A percentile compares a stretch with the other conserved stretches of the same genome.
Evolutionary conservation across 164 flowering plant species (phyloP).

Genomic region (Nymphaea colorata): DNA sequence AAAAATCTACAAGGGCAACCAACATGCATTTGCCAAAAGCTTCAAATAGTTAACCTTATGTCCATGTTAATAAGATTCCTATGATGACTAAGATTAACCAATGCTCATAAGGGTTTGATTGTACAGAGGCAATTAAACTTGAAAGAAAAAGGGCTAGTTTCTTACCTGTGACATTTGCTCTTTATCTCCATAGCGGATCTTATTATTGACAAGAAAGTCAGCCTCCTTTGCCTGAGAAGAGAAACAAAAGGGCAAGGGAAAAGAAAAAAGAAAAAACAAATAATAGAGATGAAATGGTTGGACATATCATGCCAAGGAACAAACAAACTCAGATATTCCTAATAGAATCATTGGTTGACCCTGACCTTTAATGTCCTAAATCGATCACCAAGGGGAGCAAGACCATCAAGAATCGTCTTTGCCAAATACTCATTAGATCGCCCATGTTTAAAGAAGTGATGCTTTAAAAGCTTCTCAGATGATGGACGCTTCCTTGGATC

Average conservation of each 20-base stretch:
- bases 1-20: too few relatives aligned
- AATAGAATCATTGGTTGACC: background rate
- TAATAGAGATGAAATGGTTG: too few relatives aligned
- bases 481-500: constrained; percentile 94
- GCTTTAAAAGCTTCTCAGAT: constrained; percentile 87
- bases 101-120: background rate
- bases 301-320: background rate
- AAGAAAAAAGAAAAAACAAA: background rate
- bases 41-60: background rate
- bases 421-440: constrained; percentile 50
- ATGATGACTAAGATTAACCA: background rate
- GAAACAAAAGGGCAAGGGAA: background rate
- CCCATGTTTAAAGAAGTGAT: constrained; percentile 73
- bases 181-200: constrained; percentile 57
- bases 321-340: too few relatives aligned
- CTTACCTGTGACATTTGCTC: constrained; percentile 83
- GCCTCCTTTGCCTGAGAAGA: constrained; percentile 70
- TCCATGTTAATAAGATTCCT: background rate
- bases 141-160: constrained; percentile 6
- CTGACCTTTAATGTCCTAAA: constrained; percentile 72
- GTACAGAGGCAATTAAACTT: background rate
- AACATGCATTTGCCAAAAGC: too few relatives aligned
- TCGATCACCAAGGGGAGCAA: constrained; percentile 83
- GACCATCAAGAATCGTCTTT: constrained; percentile 55
- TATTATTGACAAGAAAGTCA: constrained; percentile 64